Percentiles rank a stretch among this genome's conserved stretches.
phyloP scores from a whole-genome alignment of 768 basidiomycete genomes.

The Kwoniella pini region DNA sequence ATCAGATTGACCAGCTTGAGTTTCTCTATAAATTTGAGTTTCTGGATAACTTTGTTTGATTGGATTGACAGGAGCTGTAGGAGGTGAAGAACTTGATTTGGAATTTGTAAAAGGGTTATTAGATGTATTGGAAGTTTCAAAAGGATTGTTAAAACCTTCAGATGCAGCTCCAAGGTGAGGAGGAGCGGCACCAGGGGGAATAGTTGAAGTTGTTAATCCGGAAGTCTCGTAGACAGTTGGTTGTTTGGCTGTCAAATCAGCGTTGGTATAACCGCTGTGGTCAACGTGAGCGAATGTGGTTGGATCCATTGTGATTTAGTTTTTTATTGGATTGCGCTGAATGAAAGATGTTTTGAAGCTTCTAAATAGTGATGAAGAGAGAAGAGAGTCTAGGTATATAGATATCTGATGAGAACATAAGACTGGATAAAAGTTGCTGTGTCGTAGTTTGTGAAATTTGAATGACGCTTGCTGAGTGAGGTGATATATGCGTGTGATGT shows the following conservation, averaged over 20 bases:
- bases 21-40: not conserved
- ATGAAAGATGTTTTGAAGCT: not conserved
- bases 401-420: not conserved
- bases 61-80: not conserved
- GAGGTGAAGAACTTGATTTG: not conserved
- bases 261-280: constrained; percentile 6
- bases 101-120: not conserved
- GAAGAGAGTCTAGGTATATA: not conserved
- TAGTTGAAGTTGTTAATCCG: constrained; percentile 5
- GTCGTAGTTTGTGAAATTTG: too few relatives aligned
- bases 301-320: constrained; percentile 9
- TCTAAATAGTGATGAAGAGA: not conserved
- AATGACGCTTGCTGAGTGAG: too few relatives aligned
- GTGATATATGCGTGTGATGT: too few relatives aligned
- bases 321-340: not conserved
- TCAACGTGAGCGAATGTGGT: constrained; percentile 18
- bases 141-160: constrained; percentile 7
- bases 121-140: not conserved
- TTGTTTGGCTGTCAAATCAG: constrained; percentile 14
- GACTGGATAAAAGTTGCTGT: too few relatives aligned
- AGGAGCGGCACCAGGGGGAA: not conserved
- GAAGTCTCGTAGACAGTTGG: constrained; percentile 11
- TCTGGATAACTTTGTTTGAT: constrained; percentile 4
- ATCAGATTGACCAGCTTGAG: not conserved
- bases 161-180: not conserved